Evolutionary conservation across 2,329 filamentous ascomycete species (phyloP).

Genomic region (Thermomyces lanuginosus): DNA sequence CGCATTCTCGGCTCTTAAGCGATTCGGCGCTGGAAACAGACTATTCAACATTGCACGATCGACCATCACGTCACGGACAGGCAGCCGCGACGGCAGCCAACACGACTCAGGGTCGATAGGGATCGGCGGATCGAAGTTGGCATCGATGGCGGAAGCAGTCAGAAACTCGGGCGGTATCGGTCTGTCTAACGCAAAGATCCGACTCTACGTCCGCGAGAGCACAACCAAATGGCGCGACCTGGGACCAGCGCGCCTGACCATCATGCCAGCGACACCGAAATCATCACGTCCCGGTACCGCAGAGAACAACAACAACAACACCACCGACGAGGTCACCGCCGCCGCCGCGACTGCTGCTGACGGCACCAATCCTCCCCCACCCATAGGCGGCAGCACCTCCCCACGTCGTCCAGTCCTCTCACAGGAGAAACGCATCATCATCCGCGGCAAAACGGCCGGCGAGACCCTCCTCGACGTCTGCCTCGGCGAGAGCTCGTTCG

Average conservation of each 20-base stretch:
- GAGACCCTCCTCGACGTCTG: constrained; percentile 66
- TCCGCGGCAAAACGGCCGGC: constrained; percentile 52
- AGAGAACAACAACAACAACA: constrained; percentile 26
- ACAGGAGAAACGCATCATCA: constrained; percentile 70
- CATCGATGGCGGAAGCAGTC: constrained; percentile 31
- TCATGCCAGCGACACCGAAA: constrained; percentile 44
- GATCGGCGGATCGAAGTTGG: constrained; percentile 34
- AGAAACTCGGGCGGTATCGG: constrained; percentile 48
- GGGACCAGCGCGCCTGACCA: constrained; percentile 67
- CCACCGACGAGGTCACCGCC: too few species aligned
- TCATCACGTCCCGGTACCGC: constrained; percentile 18
- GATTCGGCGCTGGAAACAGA: constrained; percentile 55
- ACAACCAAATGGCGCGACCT: constrained; percentile 79
- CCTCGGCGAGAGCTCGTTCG: constrained; percentile 69
- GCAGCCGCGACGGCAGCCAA: constrained; percentile 36
- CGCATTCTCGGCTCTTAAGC: constrained; percentile 60
- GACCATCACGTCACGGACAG: constrained; percentile 45
- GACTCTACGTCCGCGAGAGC: constrained; percentile 63
- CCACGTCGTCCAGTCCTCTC: constrained; percentile 38
- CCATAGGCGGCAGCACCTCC: constrained; percentile 16
- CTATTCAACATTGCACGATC: constrained; percentile 73
- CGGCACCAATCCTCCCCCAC: constrained; percentile 14
- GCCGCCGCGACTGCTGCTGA: constrained; percentile 13
- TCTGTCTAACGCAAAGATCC: constrained; percentile 56
- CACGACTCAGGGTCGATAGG: constrained; percentile 42